phyloP scores from a whole-genome alignment of 1,284 basidiomycete species.

The Pholiota adiposa region DNA sequence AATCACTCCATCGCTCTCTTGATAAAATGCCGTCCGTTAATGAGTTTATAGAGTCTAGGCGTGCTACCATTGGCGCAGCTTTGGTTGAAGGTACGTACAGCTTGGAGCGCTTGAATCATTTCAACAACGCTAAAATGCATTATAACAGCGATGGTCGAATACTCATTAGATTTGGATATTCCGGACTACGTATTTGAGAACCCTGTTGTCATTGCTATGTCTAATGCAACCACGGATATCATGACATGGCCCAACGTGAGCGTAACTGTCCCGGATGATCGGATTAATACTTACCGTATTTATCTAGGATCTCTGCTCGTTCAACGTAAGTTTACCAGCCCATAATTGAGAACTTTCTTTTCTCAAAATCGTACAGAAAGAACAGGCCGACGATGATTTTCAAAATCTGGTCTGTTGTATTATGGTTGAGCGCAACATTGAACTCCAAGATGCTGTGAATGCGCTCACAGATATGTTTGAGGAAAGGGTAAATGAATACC shows the following conservation, averaged over 20 bases:
- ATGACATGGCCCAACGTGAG: slow-evolving; percentile 16
- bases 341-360: not conserved
- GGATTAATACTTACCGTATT: not conserved
- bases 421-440: slow-evolving; percentile 46
- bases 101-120: not conserved
- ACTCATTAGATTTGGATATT: slow-evolving; percentile 16
- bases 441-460: slow-evolving; percentile 37
- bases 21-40: slow-evolving; percentile 8
- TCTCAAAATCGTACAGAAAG: slow-evolving; percentile 48
- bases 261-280: not conserved
- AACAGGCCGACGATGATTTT: slow-evolving; percentile 53
- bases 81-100: slow-evolving; percentile 14
- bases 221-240: slow-evolving; percentile 12
- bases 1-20: slow-evolving; percentile 10
- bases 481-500: slow-evolving; percentile 6
- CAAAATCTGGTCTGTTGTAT: slow-evolving; percentile 54
- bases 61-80: slow-evolving; percentile 14
- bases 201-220: slow-evolving; percentile 11
- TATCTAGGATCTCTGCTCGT: slow-evolving; percentile 15
- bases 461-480: slow-evolving; percentile 12
- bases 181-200: slow-evolving; percentile 15
- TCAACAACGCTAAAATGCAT: not conserved
- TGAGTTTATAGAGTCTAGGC: slow-evolving; percentile 4
- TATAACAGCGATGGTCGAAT: slow-evolving; percentile 13
- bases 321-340: slow-evolving; percentile 8